These are phyloP conservation scores for Cytidiella melzeri DNA, from an alignment of 768 basidiomycete genomes.

Conservation along the genomic window DNA sequence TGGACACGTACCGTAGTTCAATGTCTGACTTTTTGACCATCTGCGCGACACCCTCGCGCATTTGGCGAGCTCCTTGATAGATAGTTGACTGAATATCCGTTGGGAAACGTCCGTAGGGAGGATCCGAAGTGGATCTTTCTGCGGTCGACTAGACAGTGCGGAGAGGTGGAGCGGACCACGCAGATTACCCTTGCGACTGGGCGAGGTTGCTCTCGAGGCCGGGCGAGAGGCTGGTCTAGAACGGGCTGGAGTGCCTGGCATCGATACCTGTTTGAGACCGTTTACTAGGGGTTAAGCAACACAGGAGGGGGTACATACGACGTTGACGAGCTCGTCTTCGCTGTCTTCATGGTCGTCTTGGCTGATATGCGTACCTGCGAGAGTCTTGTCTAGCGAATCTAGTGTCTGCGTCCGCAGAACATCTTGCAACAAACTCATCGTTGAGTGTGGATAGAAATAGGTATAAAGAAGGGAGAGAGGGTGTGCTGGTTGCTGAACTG, in stretches of 20 bases:
- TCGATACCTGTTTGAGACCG: slow-evolving; percentile 42
- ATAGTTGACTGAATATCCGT: slow-evolving; percentile 60
- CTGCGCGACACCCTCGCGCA: slow-evolving; percentile 80
- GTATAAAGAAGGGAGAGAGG: slow-evolving; percentile 11
- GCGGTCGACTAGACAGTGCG: slow-evolving; percentile 24
- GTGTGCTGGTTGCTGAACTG: no score
- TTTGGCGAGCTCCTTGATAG: slow-evolving; percentile 60
- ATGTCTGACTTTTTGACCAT: slow-evolving; percentile 83
- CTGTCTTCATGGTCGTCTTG: slow-evolving; percentile 40
- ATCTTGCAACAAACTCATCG: slow-evolving; percentile 66
- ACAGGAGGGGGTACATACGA: slow-evolving; percentile 40
- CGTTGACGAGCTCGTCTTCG: slow-evolving; percentile 66
- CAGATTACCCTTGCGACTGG: slow-evolving; percentile 25
- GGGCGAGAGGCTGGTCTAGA: slow-evolving; percentile 51
- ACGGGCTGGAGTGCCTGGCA: slow-evolving; percentile 60
- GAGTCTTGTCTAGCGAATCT: slow-evolving; percentile 27
- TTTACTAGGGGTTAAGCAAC: slow-evolving; percentile 4
- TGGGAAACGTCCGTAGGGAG: slow-evolving; percentile 83
- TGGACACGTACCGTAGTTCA: slow-evolving; percentile 80
- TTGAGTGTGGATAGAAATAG: slow-evolving; percentile 21
- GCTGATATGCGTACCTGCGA: slow-evolving; percentile 12
- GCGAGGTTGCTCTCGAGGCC: slow-evolving; percentile 38
- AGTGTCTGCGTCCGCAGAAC: slow-evolving; percentile 53
- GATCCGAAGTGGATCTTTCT: slow-evolving; percentile 55
- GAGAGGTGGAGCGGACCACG: slow-evolving; percentile 24